Conservation (phyloP, 1,284 basidiomycete species). For the Sutorius eximius region DNA sequence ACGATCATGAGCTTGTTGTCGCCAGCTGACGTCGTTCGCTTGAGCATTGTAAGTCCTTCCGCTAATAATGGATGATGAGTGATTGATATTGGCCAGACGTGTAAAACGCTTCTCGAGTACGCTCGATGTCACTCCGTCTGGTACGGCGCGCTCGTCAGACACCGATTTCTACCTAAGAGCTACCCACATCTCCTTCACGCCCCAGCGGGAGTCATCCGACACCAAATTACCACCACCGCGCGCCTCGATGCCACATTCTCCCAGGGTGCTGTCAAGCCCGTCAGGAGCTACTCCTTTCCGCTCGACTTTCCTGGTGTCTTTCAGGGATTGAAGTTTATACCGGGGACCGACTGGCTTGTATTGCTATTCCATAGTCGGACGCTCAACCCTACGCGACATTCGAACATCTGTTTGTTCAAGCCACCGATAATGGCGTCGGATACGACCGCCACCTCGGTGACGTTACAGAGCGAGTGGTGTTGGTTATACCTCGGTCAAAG, state of each 20-base stretch:
- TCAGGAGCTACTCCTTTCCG: constrained; percentile 27
- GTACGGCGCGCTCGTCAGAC: constrained; percentile 21
- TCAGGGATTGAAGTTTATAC: constrained; percentile 32
- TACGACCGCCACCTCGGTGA: constrained; percentile 15
- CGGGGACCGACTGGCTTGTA: constrained; percentile 32
- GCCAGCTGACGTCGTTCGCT: constrained; percentile 23
- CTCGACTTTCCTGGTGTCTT: constrained; percentile 34
- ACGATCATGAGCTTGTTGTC: constrained; percentile 32
- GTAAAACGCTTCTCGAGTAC: constrained; percentile 27
- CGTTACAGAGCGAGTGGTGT: constrained; percentile 32
- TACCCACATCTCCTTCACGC: constrained; percentile 28
- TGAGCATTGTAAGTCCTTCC: constrained; percentile 28
- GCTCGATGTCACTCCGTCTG: constrained; percentile 29
- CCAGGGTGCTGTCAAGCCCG: constrained; percentile 15
- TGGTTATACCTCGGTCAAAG: constrained; percentile 21
- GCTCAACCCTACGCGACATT: constrained; percentile 33
- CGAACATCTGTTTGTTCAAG: constrained; percentile 31
- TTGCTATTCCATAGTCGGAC: constrained; percentile 33
- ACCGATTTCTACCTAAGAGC: constrained; percentile 25
- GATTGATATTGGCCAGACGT: constrained; percentile 22
- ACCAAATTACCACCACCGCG: constrained; percentile 26
- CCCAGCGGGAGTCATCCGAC: constrained; percentile 21
- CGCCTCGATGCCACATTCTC: constrained; percentile 27
- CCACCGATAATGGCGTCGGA: constrained; percentile 10
- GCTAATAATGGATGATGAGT: background rate